Base-by-base conservation (phyloP, 2,329 filamentous ascomycete genomes). In the Paraphoma sp. region DNA sequence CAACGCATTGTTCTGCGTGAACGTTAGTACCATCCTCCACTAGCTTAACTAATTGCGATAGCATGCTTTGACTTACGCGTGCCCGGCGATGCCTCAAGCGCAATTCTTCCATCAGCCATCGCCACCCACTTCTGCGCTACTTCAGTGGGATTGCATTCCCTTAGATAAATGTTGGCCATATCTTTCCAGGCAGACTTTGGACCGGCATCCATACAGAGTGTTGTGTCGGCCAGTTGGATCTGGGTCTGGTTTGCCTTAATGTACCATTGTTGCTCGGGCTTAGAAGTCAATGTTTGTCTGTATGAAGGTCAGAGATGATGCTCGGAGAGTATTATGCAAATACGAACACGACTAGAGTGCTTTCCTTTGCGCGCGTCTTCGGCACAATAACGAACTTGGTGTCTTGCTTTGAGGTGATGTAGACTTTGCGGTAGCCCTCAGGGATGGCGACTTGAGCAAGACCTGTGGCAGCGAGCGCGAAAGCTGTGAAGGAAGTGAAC, bases 111-210 rank as follows among this genome's bases (percentile, higher is more conserved):
- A 50, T 74, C 71, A 18, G 58, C 59, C 65, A 69, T 69, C 6
- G 61, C 67, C 16, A 57, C 57, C 68, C 67, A 73, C 29, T 68
- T 64, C 53, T 73, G 71, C 10, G 56, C 64, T 3, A 48, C 56
- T 16, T 65, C 66, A 3, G 63, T 67, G 16, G 56, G 59, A 3
- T 60, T 49, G 56, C 71, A 74, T 3, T 64, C 60, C 23, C 67
- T 64, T 5, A 73, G 48, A 28, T 59, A 68, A 44, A 74, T 63
- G 47, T 49, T 61, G 7, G 58, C 70, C 70, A 73, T 73, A 42
- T 74, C 69, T 54, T 70, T 73, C 70, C 70, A 73, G n/a, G 59
- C 65, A 12, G 65, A 67, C 53, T 70, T 67, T 2, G 67, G 56
- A 2, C 70, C 71, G 1, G 64, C 71, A 42, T 74, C 71, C 41